Conservation (phyloP, 257 asterid genomes). For the Pogostemon cablin region DNA sequence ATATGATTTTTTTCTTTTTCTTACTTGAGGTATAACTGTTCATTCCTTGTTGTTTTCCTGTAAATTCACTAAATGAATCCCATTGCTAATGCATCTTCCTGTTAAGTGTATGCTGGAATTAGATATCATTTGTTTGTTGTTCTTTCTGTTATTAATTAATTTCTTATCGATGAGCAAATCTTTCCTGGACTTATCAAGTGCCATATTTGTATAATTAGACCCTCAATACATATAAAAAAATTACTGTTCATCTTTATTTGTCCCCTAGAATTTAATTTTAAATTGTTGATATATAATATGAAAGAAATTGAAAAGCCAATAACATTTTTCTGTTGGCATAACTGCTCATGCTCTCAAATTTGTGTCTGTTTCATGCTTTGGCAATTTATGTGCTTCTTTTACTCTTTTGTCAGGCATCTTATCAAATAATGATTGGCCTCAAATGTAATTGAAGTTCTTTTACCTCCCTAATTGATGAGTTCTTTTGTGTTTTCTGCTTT, state of each 20-base stretch:
- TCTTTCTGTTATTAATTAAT: background rate
- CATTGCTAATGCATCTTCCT: background rate
- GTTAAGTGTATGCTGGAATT: background rate
- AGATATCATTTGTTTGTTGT: background rate
- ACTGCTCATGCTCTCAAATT: slow-evolving; percentile 10
- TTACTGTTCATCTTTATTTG: background rate
- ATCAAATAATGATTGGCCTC: background rate
- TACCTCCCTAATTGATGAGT: background rate
- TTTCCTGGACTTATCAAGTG: background rate
- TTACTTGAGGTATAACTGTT: background rate
- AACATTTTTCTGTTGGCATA: background rate
- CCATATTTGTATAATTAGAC: slow-evolving; percentile 23
- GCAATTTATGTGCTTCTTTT: background rate
- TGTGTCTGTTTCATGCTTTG: background rate
- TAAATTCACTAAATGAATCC: slow-evolving; percentile 16
- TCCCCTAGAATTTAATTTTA: background rate
- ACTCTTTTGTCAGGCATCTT: background rate
- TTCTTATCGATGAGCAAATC: background rate
- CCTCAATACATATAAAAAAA: background rate
- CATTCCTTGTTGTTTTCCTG: background rate
- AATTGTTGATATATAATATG: background rate
- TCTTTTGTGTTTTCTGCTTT: background rate
- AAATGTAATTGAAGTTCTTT: background rate
- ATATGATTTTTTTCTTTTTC: background rate
- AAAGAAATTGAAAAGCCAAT: slow-evolving; percentile 9